Base-by-base conservation (phyloP, 2,329 filamentous ascomycete species). In the Colletotrichum chrysophilum region DNA sequence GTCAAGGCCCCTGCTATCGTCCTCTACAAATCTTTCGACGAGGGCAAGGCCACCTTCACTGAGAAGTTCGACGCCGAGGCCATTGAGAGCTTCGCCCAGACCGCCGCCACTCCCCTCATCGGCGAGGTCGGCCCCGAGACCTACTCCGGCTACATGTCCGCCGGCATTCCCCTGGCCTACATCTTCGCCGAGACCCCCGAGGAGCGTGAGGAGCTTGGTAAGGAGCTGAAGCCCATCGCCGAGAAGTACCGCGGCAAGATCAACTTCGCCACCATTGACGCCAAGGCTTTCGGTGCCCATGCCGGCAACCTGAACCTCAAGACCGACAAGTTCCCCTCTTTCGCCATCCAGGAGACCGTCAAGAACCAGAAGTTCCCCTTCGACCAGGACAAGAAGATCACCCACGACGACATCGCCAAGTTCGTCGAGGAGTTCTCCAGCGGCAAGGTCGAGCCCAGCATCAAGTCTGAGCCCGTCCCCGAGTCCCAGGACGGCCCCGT, bases 341-440 rank as follows among this genome's bases (percentile, higher is more conserved):
- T 99, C 87, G 97, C 96, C 83, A 98, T 99, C 85, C 97, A 99
- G 89, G 95, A 98, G 85, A 95, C 93, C 70, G 90, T 91, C 85
- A 98, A 98, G 92, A 98, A 98, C 91, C 92, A 94, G 88, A 99
- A 99, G 91, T 99, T 94, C 90, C 97, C 97, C 83, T 98, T 93
- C 84, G 94, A 97, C 87, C 94, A 96, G 87, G 91, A 93, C 80
- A 92, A 93, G 88, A 92, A 95, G 86, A 91, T 99, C 81, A 94
- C 91, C 79, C 88, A 91, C 80, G 89, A 91, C 56, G 88, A 91
- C 79, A 94, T 99, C 82, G 91, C 90, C 85, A 88, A 92, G 80
- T 99, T 98, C 84, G 94, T 98, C 76, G 91, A 97, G 79, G 92
- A 97, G 80, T 98, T 96, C 85, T 88, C 93, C 75, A 91, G 91